Evolutionary conservation across 129 eudicot species (phyloP).

Genomic region (Flaveria brownii): DNA sequence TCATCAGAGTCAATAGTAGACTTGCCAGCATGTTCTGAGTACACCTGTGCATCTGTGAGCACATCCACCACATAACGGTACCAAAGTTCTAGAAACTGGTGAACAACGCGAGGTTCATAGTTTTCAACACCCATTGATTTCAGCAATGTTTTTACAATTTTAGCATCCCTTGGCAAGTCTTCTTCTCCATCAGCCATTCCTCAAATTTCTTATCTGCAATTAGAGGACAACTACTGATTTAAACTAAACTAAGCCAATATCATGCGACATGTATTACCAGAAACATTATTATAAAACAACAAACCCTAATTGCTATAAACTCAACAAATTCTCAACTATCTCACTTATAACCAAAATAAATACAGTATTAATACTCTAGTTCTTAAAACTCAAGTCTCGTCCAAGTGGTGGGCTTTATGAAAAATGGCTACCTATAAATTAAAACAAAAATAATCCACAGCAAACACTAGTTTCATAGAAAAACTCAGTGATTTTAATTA

Average conservation of each 20-base stretch:
- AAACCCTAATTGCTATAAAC: background rate
- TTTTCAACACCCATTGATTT: conserved; percentile 88
- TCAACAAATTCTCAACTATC: background rate
- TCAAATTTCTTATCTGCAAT: conserved; percentile 15
- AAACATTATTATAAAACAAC: background rate
- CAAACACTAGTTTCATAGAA: background rate
- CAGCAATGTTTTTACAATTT: conserved; percentile 75
- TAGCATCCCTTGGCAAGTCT: conserved; percentile 90
- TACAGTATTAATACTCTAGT: background rate
- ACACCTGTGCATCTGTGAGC: conserved; percentile 84
- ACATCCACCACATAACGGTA: conserved; percentile 84
- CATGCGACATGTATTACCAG: background rate
- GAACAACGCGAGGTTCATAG: conserved; percentile 82
- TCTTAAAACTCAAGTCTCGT: background rate
- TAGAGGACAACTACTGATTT: background rate
- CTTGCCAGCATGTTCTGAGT: conserved; percentile 87
- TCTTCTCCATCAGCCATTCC: conserved; percentile 78
- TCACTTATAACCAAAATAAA: background rate
- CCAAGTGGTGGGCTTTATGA: background rate
- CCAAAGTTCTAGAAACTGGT: conserved; percentile 90
- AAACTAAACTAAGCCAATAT: background rate
- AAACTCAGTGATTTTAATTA: background rate
- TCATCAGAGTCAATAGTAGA: conserved; percentile 80
- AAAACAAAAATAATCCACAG: background rate
- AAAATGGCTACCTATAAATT: background rate